Conservation (phyloP, 75 land plant species). For the Sequoia sempervirens region DNA sequence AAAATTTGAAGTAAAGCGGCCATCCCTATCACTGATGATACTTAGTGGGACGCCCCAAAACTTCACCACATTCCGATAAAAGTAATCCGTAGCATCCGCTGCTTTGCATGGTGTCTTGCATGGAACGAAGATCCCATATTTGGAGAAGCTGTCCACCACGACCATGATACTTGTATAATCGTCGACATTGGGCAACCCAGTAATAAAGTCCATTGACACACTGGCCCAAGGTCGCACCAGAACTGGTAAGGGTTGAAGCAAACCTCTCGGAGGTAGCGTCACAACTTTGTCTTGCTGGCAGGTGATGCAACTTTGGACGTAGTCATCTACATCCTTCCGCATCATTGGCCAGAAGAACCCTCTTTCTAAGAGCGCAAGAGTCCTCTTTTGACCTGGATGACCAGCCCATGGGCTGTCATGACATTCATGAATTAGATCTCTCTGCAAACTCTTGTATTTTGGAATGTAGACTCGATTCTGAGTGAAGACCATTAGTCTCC, state of each 20-base stretch:
- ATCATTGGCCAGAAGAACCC: neutral
- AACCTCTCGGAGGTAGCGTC: neutral
- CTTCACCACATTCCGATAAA: neutral
- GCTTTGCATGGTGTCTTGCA: neutral
- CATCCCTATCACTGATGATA: neutral
- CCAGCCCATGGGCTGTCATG: neutral
- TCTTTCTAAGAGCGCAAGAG: neutral
- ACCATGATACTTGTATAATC: neutral
- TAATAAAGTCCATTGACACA: neutral
- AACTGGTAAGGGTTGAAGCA: neutral
- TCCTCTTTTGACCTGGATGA: neutral
- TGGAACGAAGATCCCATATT: neutral
- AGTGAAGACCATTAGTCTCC: neutral
- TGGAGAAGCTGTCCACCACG: neutral
- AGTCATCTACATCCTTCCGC: neutral
- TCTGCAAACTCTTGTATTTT: neutral
- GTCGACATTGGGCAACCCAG: neutral
- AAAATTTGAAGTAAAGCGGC: neutral
- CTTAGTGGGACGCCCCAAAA: neutral
- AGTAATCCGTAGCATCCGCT: neutral
- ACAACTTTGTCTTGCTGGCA: neutral
- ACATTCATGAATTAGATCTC: neutral
- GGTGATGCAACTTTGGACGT: neutral
- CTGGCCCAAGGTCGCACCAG: neutral
- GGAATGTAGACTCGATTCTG: neutral